Percentiles rank a stretch among this genome's conserved stretches.
Evolutionary conservation across 495 filamentous ascomycete species (phyloP).

Genomic region (Filosporella fistucella): DNA sequence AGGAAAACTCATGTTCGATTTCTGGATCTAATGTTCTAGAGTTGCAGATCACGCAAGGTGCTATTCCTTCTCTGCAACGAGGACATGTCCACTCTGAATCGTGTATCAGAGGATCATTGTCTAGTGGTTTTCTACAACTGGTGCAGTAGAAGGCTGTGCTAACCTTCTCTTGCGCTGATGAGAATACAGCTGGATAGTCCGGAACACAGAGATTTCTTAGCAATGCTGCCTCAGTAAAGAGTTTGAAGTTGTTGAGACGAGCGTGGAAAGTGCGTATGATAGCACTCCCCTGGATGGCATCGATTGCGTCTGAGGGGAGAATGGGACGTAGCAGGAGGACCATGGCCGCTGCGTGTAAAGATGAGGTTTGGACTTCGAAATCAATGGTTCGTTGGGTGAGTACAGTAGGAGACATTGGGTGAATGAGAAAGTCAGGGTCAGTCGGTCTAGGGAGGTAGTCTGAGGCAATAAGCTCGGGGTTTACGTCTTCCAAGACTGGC

Average conservation of each 20-base stretch:
- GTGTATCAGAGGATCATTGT: constrained; percentile 36
- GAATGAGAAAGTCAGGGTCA: constrained; percentile 35
- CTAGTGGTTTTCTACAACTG: constrained; percentile 45
- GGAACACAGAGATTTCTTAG: constrained; percentile 58
- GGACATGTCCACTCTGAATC: constrained; percentile 23
- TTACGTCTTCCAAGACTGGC: not conserved
- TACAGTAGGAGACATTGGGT: constrained; percentile 43
- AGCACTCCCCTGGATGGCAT: constrained; percentile 40
- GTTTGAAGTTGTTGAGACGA: constrained; percentile 56
- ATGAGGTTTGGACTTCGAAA: constrained; percentile 40
- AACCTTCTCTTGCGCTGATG: constrained; percentile 44
- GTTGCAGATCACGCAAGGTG: constrained; percentile 39
- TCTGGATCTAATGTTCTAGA: too few relatives aligned
- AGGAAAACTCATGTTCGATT: too few relatives aligned
- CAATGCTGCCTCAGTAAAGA: constrained; percentile 63
- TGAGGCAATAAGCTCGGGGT: constrained; percentile 37
- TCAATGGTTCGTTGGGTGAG: constrained; percentile 40
- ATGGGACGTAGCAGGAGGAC: constrained; percentile 47
- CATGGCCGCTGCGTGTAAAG: constrained; percentile 45
- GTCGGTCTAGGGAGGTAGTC: constrained; percentile 45
- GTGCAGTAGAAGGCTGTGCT: constrained; percentile 44
- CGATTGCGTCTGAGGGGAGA: constrained; percentile 40
- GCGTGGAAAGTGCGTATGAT: constrained; percentile 63
- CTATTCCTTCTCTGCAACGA: constrained; percentile 36
- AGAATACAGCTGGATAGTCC: constrained; percentile 57